Conservation (phyloP, 2,329 filamentous ascomycete genomes). For the Nannizziopsis arthrosporioides region DNA sequence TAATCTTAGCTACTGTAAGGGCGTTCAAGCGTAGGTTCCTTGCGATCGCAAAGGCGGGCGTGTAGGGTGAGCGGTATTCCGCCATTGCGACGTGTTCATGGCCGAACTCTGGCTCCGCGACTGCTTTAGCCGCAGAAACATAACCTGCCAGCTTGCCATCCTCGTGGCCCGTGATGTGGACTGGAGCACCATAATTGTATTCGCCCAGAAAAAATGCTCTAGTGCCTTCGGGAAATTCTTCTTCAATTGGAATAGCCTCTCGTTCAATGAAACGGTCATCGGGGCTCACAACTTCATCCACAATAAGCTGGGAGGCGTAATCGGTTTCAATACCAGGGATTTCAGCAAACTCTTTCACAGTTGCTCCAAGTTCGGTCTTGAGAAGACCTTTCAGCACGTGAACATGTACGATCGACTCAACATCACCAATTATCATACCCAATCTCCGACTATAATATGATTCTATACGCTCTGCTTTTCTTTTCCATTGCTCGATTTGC, state of each 20-base stretch:
- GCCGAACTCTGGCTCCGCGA: conserved; percentile 72
- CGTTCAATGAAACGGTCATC: conserved; percentile 90
- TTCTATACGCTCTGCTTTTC: conserved; percentile 73
- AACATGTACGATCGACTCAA: conserved; percentile 83
- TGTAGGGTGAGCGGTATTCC: conserved; percentile 62
- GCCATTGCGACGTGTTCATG: conserved; percentile 59
- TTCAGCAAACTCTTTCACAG: conserved; percentile 82
- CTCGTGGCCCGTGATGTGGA: conserved; percentile 67
- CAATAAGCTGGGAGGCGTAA: conserved; percentile 81
- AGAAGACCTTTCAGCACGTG: conserved; percentile 84
- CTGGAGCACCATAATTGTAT: conserved; percentile 77
- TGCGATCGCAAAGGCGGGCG: conserved; percentile 79
- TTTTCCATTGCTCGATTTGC: conserved; percentile 73
- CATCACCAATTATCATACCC: conserved; percentile 71
- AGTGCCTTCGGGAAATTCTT: conserved; percentile 77
- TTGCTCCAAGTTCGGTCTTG: conserved; percentile 83
- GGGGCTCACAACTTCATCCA: conserved; percentile 79
- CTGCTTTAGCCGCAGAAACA: conserved; percentile 56
- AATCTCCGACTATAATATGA: conserved; percentile 80
- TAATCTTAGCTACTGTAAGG: conserved; percentile 86
- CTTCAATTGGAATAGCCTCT: conserved; percentile 71
- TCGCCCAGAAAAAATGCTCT: conserved; percentile 90
- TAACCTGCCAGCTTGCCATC: conserved; percentile 66
- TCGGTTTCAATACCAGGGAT: conserved; percentile 77
- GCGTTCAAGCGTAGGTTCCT: conserved; percentile 70